These are phyloP conservation scores for Xylariales sp. DNA, from an alignment of 2,329 filamentous ascomycete genomes.

Conservation along the genomic window DNA sequence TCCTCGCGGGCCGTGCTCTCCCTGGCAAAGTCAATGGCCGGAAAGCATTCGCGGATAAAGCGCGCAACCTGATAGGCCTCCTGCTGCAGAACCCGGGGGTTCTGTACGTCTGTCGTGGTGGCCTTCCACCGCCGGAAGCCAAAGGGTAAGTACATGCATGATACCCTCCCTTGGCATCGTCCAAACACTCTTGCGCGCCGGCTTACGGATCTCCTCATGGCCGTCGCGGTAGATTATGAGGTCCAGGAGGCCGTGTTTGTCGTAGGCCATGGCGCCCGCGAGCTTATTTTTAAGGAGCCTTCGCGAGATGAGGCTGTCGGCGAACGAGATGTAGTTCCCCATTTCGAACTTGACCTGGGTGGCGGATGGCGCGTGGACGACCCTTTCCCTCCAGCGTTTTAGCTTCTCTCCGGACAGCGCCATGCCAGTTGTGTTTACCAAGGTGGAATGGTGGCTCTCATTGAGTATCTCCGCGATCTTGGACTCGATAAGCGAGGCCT, in stretches of 20 bases:
- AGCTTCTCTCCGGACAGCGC: constrained; percentile 3
- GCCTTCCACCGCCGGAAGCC: neutral
- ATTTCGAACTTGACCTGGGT: neutral
- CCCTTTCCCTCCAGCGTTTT: neutral
- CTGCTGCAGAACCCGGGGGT: neutral
- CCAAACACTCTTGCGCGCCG: constrained; percentile 4
- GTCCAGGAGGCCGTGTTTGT: constrained; percentile 1
- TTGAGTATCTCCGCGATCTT: neutral
- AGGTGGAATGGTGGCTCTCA: neutral
- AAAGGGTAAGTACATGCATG: neutral
- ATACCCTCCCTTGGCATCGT: constrained; percentile 2
- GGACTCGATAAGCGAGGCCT: neutral
- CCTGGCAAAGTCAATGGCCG: neutral
- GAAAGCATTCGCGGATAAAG: neutral
- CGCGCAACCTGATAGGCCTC: neutral
- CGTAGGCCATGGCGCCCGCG: neutral
- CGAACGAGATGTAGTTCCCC: neutral
- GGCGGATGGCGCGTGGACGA: neutral
- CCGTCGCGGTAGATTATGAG: neutral
- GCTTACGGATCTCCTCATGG: constrained; percentile 3
- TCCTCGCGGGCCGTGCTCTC: neutral
- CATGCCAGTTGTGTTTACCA: neutral
- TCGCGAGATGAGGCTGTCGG: neutral
- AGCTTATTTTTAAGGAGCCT: neutral
- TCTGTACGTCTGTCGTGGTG: neutral